Evolutionary conservation across 1,284 basidiomycete species (phyloP), one percentile per base, ranked within the genome.

Genomic region (Pseudozyma pruni): DNA sequence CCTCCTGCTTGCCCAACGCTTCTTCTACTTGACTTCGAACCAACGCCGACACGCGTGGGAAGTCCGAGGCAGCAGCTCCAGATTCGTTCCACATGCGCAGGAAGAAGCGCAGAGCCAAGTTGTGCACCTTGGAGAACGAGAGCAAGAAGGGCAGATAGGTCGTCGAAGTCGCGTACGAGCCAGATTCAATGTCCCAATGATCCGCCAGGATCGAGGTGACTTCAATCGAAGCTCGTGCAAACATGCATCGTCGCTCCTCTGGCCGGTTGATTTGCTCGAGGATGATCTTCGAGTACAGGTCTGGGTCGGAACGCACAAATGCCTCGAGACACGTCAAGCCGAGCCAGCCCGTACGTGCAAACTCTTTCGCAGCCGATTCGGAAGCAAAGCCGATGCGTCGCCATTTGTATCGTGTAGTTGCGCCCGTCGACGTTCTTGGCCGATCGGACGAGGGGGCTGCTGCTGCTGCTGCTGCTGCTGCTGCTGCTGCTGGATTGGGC

Each of bases 1-100:
- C 85, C 74, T 89, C 90, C 83, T 95, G 93, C 60, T 88, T 87
- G 32, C 89, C 86, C 39, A 80, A 46, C 11, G 72, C 73, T 40
- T 78, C 61, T 31, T 46, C 53, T 9, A 83, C 64, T 88, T 97
- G 94, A 85, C 91, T 93, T 43, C 89, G 88, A 35, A 92, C 90
- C 20, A 97, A 85, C 14, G 90, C 91, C 43, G 89, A 87, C 9
- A 97, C 89, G 14, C 93, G 89, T 33, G 87, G 85, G 77, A 96
- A 94, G 47, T 80, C 78, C 20, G 82, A 9, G 13, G 70, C 60
- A 10, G 90, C 89, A 1, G 94, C 92, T 32, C 91, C 90, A 69
- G 91, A 93, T 83, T 97, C 94, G 75, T 87, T 89, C 94, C 94
- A 98, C 90, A 98, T 95, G 31, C 92, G 88, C 25, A 94, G 84